Evolutionary conservation across 192 early-diverging fungal genomes (phyloP), one percentile per base, ranked within the genome.

Genomic region (Coemansia sp.): DNA sequence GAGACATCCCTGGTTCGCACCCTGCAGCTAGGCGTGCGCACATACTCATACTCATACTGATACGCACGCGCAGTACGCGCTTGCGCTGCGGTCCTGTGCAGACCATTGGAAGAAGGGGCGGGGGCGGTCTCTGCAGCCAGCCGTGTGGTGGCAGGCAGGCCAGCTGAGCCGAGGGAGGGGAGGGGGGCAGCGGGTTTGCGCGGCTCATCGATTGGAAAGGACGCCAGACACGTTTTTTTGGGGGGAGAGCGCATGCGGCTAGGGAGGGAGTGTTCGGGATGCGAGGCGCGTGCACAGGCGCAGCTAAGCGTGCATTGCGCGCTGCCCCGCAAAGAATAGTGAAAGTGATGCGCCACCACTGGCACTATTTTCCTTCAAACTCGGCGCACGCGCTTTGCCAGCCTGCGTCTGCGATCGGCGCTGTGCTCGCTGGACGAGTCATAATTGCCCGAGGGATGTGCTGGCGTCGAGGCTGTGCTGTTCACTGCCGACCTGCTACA

Each of bases 391-490:
- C 61, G 61, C 61, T 63, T 59, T 56, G 48, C 26, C 49, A 26
- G 50, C 26, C 21, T n/a, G 38, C 67, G 76, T 58, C 62, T 73
- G 41, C 70, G 70, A 54, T 67, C 63, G 25, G 59, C 56, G 64
- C 71, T 70, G 59, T 64, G 62, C 65, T 71, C 66, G 75, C 76
- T 79, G 51, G 71, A 69, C 71, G 73, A 75, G 50, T 79, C 76
- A 52, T 73, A 78, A 56, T 52, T 65, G 34, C 65, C 64, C 22
- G 44, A 16, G 21, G 64, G 63, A 19, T 73, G 59, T 63, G 26
- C 62, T 21, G 76, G 76, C 54, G 76, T 79, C 60, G 76, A 73
- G 38, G 64, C 62, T 1, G 71, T 68, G 56, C 76, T 79, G 61
- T 64, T 67, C 14, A 44, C 59, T 26, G 62, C 47, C 41, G 71